phyloP scores from a whole-genome alignment of 2,329 filamentous ascomycete genomes.

The Stachybotrys chartarum region DNA sequence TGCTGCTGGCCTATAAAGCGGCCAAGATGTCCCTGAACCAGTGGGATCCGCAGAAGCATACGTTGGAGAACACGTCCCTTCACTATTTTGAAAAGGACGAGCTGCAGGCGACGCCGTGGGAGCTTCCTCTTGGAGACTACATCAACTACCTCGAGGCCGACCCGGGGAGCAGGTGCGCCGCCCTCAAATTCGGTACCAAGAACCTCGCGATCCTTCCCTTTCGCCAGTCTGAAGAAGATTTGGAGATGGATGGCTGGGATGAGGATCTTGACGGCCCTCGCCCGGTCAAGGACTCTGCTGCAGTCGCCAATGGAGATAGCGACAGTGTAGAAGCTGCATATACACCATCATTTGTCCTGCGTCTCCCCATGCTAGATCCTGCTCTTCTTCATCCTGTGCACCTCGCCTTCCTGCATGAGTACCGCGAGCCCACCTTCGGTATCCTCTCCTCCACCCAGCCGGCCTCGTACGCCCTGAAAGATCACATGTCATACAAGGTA shows the following conservation, averaged over 20 bases:
- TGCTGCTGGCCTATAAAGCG: conserved; percentile 80
- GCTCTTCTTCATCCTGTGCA: conserved; percentile 82
- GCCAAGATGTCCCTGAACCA: conserved; percentile 90
- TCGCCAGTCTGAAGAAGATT: conserved; percentile 74
- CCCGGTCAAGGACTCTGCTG: conserved; percentile 37
- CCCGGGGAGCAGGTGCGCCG: conserved; percentile 85
- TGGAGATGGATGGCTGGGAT: conserved; percentile 89
- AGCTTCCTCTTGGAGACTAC: conserved; percentile 65
- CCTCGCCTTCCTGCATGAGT: conserved; percentile 90
- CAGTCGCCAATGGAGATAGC: conserved; percentile 26
- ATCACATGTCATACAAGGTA: conserved; percentile 84
- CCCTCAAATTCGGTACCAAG: conserved; percentile 82
- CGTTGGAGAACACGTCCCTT: conserved; percentile 83
- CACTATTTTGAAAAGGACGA: conserved; percentile 98
- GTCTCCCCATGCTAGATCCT: conserved; percentile 82
- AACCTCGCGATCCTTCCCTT: conserved; percentile 94
- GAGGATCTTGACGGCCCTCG: conserved; percentile 68
- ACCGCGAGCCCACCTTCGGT: conserved; percentile 94
- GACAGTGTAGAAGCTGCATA: conserved; percentile 58
- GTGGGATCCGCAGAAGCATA: conserved; percentile 79
- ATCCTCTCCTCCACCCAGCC: conserved; percentile 74
- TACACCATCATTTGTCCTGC: conserved; percentile 85
- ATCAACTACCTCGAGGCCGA: conserved; percentile 81
- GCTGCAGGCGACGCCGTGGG: conserved; percentile 74
- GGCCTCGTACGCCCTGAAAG: conserved; percentile 72